Percentiles rank a stretch among this genome's conserved stretches.
Evolutionary conservation across 176 grass and related monocot genomes (phyloP).

Genomic region (Oryza officinalis): DNA sequence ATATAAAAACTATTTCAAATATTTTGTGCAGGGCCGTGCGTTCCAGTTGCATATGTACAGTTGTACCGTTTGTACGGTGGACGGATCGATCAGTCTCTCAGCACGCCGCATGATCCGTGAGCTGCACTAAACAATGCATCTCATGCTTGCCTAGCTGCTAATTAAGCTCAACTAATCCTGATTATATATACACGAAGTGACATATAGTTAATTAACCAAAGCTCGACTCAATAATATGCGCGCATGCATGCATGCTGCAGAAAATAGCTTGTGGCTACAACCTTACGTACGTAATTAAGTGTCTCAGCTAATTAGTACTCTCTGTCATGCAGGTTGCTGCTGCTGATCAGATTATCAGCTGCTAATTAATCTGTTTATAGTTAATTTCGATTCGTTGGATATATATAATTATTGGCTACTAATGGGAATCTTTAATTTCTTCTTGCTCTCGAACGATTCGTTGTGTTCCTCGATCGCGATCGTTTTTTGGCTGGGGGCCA

Average conservation of each 20-base stretch:
- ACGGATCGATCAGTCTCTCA: not conserved
- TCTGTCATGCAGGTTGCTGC: too few relatives aligned
- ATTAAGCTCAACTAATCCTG: not conserved
- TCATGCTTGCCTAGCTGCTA: not conserved
- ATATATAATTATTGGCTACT: not conserved
- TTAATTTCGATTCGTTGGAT: not conserved
- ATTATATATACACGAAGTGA: not conserved
- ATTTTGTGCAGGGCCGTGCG: not conserved
- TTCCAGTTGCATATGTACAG: not conserved
- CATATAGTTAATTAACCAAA: not conserved
- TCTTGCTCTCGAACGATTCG: not conserved
- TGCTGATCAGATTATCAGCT: not conserved
- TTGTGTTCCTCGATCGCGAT: not conserved
- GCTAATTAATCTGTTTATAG: not conserved
- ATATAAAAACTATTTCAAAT: not conserved
- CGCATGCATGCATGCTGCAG: not conserved
- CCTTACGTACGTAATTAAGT: too few relatives aligned
- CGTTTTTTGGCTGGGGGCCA: not conserved
- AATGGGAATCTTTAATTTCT: not conserved
- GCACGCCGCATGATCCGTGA: slow-evolving; percentile 35
- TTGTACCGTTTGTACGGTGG: not conserved
- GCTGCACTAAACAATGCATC: slow-evolving; percentile 33
- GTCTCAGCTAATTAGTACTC: too few relatives aligned
- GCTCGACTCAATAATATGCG: not conserved
- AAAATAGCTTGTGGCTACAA: not conserved